Evolutionary conservation across 768 basidiomycete species (phyloP), one percentile per base, ranked within the genome.

Genomic region (Leccinum broughii): DNA sequence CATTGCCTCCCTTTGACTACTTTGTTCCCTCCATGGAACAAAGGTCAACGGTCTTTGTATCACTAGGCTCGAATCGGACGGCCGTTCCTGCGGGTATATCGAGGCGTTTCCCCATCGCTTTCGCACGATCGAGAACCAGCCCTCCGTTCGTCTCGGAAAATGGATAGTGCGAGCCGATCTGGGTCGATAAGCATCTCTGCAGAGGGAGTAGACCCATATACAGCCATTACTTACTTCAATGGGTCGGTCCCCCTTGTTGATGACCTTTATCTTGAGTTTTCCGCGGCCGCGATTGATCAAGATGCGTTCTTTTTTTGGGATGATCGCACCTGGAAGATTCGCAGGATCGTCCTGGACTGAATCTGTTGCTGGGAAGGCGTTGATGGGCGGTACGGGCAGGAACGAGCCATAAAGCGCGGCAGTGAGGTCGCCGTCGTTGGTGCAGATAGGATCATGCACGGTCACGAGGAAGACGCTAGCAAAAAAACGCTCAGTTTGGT

Each of bases 51-150:
- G 92, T 86, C 77, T 93, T 95, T 41, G 75, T 71, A 66, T 96
- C 93, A 2, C 95, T 93, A 0, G 97, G 96, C 71, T 99, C 97
- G 72, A 99, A 98, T 34, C 97, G 86, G 6, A 97, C 92, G 7
- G 97, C 95, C 1, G 95, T 98, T 6, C 97, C 96, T 0, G 97
- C 88, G 0, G 96, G 78, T 56, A 98, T 96, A 72, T 99, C 94
- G 9, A 99, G 85, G 13, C 91, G 85, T 68, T 86, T 93, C 8
- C 90, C 90, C 62, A 95, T 90, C 0, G 95, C 85, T 59, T 85
- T 81, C 5, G 73, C 76, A 28, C 97, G 88, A 75, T 98, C 95
- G 66, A 98, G 98, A 13, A 79, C 78, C 9, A 98, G 82, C 0
- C 81, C 77, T 4, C 83, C 74, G 76, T 98, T 98, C 3, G 91